These are phyloP conservation scores for Turritis glabra DNA, from an alignment of 345 rosid genomes.

Conservation along the genomic window DNA sequence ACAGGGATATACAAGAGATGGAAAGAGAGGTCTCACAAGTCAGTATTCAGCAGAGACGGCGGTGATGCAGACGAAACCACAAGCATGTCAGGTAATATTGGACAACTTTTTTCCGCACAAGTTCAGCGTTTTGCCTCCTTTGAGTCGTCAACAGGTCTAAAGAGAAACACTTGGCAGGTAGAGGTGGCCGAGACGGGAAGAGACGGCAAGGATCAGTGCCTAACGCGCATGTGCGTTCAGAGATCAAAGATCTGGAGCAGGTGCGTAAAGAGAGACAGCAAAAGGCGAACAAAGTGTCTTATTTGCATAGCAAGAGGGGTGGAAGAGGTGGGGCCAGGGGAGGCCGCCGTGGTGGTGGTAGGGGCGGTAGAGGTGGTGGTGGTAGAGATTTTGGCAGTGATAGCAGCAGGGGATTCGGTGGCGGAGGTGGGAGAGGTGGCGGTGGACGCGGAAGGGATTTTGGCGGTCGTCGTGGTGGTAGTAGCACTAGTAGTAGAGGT, in stretches of 20 bases:
- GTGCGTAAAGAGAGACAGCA: slow-evolving; percentile 86
- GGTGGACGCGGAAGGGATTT: slow-evolving; percentile 38
- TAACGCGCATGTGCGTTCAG: slow-evolving; percentile 80
- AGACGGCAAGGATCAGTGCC: slow-evolving; percentile 50
- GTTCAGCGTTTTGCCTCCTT: not conserved
- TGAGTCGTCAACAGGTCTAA: slow-evolving; percentile 1
- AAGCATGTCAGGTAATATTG: slow-evolving; percentile 43
- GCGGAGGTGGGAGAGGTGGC: slow-evolving; percentile 41
- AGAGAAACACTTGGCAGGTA: slow-evolving; percentile 20
- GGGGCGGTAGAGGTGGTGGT: slow-evolving; percentile 14
- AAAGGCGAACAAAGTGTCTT: slow-evolving; percentile 60
- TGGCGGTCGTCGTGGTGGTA: slow-evolving; percentile 10
- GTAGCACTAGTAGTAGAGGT: slow-evolving; percentile 17
- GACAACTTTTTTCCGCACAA: not conserved
- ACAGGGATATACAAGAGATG: slow-evolving; percentile 94
- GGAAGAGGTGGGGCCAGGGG: slow-evolving; percentile 38
- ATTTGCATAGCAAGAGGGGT: slow-evolving; percentile 62
- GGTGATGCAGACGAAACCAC: slow-evolving; percentile 46
- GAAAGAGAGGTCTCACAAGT: slow-evolving; percentile 72
- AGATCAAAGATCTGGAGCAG: slow-evolving; percentile 83
- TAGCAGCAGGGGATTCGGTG: not conserved
- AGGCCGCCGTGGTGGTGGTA: slow-evolving; percentile 21
- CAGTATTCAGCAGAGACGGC: slow-evolving; percentile 47
- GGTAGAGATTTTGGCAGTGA: slow-evolving; percentile 10
- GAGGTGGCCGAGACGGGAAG: slow-evolving; percentile 42